Base-by-base conservation (phyloP, 805 yeast genomes). In the Saccharomyces mikatae region DNA sequence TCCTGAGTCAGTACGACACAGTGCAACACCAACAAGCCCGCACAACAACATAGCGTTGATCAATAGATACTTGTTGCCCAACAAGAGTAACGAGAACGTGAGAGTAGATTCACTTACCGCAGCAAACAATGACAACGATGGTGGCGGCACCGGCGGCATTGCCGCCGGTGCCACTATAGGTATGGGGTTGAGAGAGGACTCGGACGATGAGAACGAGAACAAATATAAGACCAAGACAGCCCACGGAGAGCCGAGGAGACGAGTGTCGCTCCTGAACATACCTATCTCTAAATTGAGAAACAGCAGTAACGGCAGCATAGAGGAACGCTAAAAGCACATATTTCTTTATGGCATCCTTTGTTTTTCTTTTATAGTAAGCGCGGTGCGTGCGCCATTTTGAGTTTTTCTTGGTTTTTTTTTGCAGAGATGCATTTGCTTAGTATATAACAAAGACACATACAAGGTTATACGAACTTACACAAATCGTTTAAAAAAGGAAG, bases 261-360 rank as follows among this genome's bases (percentile, higher is more conserved):
- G 60, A 36, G 48, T 65, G 6, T 61, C 71, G 8, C 52, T 68
- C 11, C 53, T 64, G 29, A 64, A 62, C 54, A 66, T 60, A 55
- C 72, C 66, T 51, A 65, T 60, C 46, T 58, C 70, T 28, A 69
- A 60, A 54, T 54, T 65, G 36, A 61, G 71, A 51, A 53, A 48
- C 17, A 27, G 24, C 21, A 55, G 21, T 14, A 31, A 22, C 27
- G 47, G n/a, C n/a, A 53, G 22, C 41, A 28, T 22, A 21, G 27
- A 49, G 17, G 47, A 50, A 22, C 46, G 52, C 6, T 41, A 52
- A n/a, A 17, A 28, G 50, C 31, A 36, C 44, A 17, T 17, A 17
- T 21, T 9, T 9, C 17, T 36, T 36, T 9, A 36, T 17, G 17
- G 44, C 44, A 36, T 36, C 44, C 44, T 36, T 36, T 36, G 2